Evolutionary conservation across 225 moss, liverwort and hornwort genomes (phyloP), one percentile per base, ranked within the genome.

Genomic region (Rhytidiadelphus loreus): DNA sequence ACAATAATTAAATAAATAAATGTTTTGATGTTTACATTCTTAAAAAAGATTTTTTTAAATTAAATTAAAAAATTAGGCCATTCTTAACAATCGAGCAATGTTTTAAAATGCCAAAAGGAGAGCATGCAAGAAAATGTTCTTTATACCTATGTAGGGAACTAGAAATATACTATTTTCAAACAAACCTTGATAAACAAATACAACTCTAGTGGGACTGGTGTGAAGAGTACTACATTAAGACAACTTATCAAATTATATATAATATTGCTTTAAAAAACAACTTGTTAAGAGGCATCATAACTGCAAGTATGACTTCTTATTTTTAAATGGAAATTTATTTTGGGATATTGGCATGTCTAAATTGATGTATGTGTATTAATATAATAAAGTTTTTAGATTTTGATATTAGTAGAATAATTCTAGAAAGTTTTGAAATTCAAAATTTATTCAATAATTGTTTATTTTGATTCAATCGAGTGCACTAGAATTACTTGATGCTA

Each of bases 251-350:
- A 43, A 1, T 41, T 17, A 17, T 16, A 43, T 16, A 16, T 8
- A 44, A 8, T 28, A 44, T 44, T 29, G 3, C 4, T 30, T 18
- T 0, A 30, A 11, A 6, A 29, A 46, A 0, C 0, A 73, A 11
- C 12, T 75, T 76, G 1, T 75, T 50, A 50, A 20, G 16, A 72
- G 3, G 44, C 28, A 72, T 50, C 20, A 32, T 12, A 32, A 33
- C 2, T 13, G 0, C 21, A 33, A 75, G 21, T 75, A 19, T 50
- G 8, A 3, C 6, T 75, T 50, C 1, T 48, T 32, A 30, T 44
- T 11, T 50, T 46, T 20, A 32, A 74, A 20, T 7, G 4, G 2
- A 48, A 50, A 50, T 32, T 50, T 48, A 48, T 20, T 74, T 7
- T 19, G 0, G 20, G 2, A 12, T 48, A 20, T 32, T 74, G 4